A percentile compares a stretch with the other conserved stretches of the same genome.
Conservation (phyloP, 2,329 filamentous ascomycete species). For the Fusarium sp. region DNA sequence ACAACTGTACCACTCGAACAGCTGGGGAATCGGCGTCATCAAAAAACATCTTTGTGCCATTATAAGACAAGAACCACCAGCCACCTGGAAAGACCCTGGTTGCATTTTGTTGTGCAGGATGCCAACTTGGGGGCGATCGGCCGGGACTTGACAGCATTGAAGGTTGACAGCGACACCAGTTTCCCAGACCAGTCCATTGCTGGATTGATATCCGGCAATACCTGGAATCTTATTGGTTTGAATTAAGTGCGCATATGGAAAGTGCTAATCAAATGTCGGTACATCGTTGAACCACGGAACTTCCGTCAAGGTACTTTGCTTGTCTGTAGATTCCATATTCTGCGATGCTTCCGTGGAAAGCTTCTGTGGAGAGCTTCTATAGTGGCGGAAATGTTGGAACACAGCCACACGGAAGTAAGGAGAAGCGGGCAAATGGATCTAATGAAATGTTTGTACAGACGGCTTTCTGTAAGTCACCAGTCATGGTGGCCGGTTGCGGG, state of each 20-base stretch:
- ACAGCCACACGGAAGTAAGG: neutral
- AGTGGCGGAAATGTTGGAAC: conserved; percentile 7
- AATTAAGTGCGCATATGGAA: neutral
- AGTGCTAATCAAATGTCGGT: neutral
- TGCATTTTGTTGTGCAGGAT: neutral
- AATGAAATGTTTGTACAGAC: neutral
- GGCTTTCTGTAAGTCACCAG: neutral
- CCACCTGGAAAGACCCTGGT: conserved; percentile 3
- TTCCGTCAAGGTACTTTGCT: neutral
- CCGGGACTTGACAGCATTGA: conserved; percentile 22
- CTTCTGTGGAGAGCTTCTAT: conserved; percentile 17
- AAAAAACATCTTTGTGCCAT: neutral
- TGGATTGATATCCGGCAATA: conserved; percentile 29
- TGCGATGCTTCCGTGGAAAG: conserved; percentile 8
- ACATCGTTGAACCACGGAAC: neutral
- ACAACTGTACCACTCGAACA: neutral
- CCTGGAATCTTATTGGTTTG: conserved; percentile 4
- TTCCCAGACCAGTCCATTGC: conserved; percentile 12
- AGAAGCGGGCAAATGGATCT: neutral
- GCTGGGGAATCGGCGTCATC: conserved; percentile 13
- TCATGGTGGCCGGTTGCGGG: neutral
- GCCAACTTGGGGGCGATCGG: conserved; percentile 20
- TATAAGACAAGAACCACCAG: neutral
- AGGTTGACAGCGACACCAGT: conserved; percentile 21
- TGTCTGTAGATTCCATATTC: neutral